Evolutionary conservation across 148 eudicot species (phyloP), one percentile per base, ranked within the genome.

Genomic region (Spergularia marina): DNA sequence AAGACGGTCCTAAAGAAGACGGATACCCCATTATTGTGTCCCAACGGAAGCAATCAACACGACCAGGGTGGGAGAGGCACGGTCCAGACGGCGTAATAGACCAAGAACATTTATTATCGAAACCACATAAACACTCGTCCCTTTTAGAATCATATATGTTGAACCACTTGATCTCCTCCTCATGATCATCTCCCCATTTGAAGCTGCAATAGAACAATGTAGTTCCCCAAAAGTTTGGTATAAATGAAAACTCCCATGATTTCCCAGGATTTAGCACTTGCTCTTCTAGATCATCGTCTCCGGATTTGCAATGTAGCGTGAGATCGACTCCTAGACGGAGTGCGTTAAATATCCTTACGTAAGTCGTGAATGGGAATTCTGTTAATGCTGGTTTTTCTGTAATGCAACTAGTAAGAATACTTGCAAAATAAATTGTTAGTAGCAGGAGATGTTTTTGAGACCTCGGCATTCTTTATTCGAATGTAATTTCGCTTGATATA

Each of bases 201-300:
- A 74, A 64, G 17, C 60, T 74, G 39, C 77, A 74, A 4, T 15
- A 52, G 25, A 15, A 63, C 13, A 41, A 12, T 14, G 21, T 41
- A 0, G 41, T 40, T 73, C 77, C 77, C 70, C 69, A 62, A 10
- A 63, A 12, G 21, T 74, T 74, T 7, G 49, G 68, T 0, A 7
- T 6, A 53, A 64, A 34, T 4, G 41, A 4, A 53, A 64, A 51
- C 0, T 10, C 17, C 57, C 77, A 64, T n/a, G 21, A 41, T 8
- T 41, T 41, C 4, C 47, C 47, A 41, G 47, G 47, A 41, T 5
- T 2, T 41, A 41, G 47, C 47, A 41, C 2, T 41, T 41, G 47
- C 47, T 41, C 47, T 0, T 41, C 9, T 8, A 41, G 47, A 41
- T 41, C 47, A 41, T 8, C 9, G 47, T 41, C 47, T 41, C 47